phyloP scores from a whole-genome alignment of 2,329 filamentous ascomycete genomes.

The Cladosporium sp. region DNA sequence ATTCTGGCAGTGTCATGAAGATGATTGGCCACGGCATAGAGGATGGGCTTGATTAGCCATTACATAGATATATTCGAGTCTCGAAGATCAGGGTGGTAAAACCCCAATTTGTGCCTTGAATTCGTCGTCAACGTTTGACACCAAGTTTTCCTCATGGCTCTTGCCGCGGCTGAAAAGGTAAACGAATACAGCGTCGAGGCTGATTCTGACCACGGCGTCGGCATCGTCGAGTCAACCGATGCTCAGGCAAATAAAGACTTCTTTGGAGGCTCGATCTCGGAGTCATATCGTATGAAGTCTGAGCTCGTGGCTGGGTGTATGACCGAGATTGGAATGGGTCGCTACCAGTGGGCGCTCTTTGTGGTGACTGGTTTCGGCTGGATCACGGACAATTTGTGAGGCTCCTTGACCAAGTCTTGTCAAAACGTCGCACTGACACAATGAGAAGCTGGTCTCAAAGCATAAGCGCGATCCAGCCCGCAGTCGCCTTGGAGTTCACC shows the following conservation, averaged over 20 bases:
- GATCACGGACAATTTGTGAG: slow-evolving; percentile 77
- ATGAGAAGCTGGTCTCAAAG: slow-evolving; percentile 37
- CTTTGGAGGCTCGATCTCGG: slow-evolving; percentile 3
- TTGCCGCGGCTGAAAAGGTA: neutral
- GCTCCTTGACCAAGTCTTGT: slow-evolving; percentile 55
- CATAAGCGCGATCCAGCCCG: slow-evolving; percentile 47
- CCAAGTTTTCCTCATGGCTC: neutral
- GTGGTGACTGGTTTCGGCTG: slow-evolving; percentile 74
- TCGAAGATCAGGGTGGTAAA: too few relatives aligned
- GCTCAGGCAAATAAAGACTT: neutral
- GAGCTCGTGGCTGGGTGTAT: slow-evolving; percentile 7
- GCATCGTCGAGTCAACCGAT: slow-evolving; percentile 2
- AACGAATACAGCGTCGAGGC: slow-evolving; percentile 1
- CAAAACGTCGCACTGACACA: neutral
- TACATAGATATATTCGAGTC: too few relatives aligned
- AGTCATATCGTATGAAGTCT: slow-evolving; percentile 9
- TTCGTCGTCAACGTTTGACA: too few relatives aligned
- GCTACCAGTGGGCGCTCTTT: slow-evolving; percentile 79
- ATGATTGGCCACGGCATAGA: too few relatives aligned
- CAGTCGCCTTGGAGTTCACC: slow-evolving; percentile 4
- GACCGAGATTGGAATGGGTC: slow-evolving; percentile 68
- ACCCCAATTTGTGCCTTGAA: too few relatives aligned
- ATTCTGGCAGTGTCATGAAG: too few relatives aligned
- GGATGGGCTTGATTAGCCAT: too few relatives aligned
- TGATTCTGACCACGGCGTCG: slow-evolving; percentile 3